Evolutionary conservation across 345 rosid species (phyloP).

Genomic region (Corchorus olitorius): DNA sequence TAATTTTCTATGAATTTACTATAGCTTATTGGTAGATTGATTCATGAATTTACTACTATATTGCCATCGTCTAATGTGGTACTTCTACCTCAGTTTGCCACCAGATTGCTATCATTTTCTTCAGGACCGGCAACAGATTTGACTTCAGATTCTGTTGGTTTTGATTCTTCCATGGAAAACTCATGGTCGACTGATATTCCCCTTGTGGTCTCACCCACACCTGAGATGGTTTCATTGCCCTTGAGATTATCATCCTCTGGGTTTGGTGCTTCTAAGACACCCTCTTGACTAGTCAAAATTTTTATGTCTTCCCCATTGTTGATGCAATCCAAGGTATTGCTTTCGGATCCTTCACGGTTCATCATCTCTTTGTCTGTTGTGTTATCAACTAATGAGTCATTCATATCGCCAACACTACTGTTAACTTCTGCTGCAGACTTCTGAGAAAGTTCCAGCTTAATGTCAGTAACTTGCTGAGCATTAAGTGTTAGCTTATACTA

Average conservation of each 20-base stretch:
- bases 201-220: not conserved
- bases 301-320: not conserved
- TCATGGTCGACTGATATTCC: not conserved
- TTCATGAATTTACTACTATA: not conserved
- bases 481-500: not conserved
- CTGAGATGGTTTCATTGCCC: constrained; percentile 1
- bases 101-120: constrained; percentile 4
- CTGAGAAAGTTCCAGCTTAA: constrained; percentile 26
- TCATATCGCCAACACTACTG: not conserved
- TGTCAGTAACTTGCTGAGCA: constrained; percentile 16
- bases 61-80: too few species aligned
- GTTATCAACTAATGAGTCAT: constrained; percentile 13
- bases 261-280: not conserved
- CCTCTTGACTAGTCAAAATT: constrained; percentile 8
- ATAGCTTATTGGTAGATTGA: not conserved
- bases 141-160: constrained; percentile 22
- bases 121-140: constrained; percentile 9
- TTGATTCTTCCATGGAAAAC: not conserved
- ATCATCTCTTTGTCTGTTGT: constrained; percentile 13
- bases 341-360: constrained; percentile 12
- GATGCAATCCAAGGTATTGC: not conserved
- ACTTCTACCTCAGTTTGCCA: not conserved
- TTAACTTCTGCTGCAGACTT: constrained; percentile 16
- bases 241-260: not conserved
- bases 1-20: not conserved